Conservation (phyloP, 352 stramenopile genomes). For the Pythium scleroteichum region DNA sequence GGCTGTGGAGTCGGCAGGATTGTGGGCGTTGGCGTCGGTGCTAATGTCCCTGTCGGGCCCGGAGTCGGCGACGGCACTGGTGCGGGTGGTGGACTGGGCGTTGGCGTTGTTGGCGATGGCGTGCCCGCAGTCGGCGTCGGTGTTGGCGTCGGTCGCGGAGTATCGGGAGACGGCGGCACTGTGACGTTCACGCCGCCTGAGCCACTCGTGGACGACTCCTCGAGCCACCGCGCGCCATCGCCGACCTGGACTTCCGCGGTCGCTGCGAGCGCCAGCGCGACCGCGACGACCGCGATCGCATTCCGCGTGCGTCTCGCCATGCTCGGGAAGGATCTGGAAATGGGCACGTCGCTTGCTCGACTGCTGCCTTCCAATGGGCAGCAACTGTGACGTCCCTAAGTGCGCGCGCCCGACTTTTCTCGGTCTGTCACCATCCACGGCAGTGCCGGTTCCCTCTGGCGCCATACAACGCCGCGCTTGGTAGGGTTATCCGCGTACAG, state of each 20-base stretch:
- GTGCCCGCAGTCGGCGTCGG: constrained; percentile 2
- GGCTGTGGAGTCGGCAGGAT: background rate
- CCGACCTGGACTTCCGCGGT: background rate
- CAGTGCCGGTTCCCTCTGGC: background rate
- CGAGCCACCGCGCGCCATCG: constrained; percentile 3
- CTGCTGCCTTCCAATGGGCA: background rate
- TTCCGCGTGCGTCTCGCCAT: constrained; percentile 9
- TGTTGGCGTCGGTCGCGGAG: background rate
- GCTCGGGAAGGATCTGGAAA: background rate
- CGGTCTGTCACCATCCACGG: background rate
- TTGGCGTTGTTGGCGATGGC: background rate
- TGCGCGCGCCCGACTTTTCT: background rate
- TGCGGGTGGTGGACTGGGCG: background rate
- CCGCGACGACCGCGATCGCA: background rate
- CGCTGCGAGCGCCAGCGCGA: background rate
- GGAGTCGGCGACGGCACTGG: background rate
- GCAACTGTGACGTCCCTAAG: background rate
- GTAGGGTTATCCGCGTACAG: background rate
- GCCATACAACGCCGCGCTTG: constrained; percentile 2
- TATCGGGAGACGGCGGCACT: background rate
- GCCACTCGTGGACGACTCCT: constrained; percentile 3
- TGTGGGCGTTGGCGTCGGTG: background rate
- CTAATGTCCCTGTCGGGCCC: background rate
- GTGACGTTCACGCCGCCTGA: background rate
- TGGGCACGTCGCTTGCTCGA: no score